Percentiles rank a stretch among this genome's conserved stretches.
These are phyloP conservation scores for Aspergillus fumigatiaffinis DNA, from an alignment of 2,329 filamentous ascomycete species.

Conservation along the genomic window DNA sequence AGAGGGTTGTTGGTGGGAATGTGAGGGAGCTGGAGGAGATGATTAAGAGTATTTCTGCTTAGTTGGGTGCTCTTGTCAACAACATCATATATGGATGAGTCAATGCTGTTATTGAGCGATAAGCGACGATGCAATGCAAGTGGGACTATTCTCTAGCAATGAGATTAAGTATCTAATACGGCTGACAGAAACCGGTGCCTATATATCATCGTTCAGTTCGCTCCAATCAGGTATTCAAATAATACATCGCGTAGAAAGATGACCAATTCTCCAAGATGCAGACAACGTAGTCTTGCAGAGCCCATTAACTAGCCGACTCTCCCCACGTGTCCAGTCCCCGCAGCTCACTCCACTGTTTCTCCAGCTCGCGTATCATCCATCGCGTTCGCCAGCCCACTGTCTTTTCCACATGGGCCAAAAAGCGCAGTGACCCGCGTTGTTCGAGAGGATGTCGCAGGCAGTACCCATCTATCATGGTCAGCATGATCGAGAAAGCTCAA, in stretches of 20 bases:
- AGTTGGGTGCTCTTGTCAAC: background rate
- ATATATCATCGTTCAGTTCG: too few species aligned
- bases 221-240: background rate
- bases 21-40: conserved; percentile 24
- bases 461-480: conserved; percentile 26
- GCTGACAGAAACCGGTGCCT: too few species aligned
- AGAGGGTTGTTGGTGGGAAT: conserved; percentile 27
- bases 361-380: conserved; percentile 27
- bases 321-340: conserved; percentile 14
- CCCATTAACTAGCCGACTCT: background rate
- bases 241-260: background rate
- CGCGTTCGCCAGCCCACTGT: conserved; percentile 29
- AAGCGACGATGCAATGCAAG: background rate
- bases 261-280: background rate
- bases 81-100: background rate
- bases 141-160: background rate
- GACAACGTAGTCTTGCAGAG: too few species aligned
- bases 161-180: too few species aligned
- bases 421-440: conserved; percentile 26
- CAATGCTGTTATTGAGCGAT: background rate
- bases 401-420: conserved; percentile 25
- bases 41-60: conserved; percentile 21
- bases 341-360: conserved; percentile 28
- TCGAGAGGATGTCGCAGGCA: conserved; percentile 26
- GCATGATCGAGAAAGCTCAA: background rate